Evolutionary conservation across 495 filamentous ascomycete genomes (phyloP).

Genomic region (Baudoinia panamericana): DNA sequence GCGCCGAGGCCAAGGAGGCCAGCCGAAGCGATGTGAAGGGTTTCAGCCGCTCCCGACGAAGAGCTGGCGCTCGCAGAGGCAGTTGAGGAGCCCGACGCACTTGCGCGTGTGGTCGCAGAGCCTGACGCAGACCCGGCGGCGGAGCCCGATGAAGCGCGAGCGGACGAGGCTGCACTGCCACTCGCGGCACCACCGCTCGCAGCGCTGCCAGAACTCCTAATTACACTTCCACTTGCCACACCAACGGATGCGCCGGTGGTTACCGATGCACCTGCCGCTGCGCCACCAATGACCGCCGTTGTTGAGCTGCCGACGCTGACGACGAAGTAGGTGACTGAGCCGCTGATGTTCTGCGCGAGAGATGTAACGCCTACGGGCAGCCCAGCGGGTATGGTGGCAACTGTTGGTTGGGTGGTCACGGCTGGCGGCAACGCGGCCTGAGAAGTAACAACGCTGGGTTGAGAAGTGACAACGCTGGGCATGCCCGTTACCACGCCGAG

Average conservation of each 20-base stretch:
- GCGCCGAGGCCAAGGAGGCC: conserved; percentile 19
- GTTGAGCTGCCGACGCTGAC: conserved; percentile 20
- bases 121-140: conserved; percentile 7
- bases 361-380: conserved; percentile 25
- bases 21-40: conserved; percentile 15
- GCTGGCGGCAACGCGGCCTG: no score
- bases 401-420: conserved; percentile 32
- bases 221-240: background rate
- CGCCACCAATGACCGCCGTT: conserved; percentile 21
- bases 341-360: conserved; percentile 14
- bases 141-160: background rate
- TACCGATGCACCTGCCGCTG: background rate
- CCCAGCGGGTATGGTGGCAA: conserved; percentile 40
- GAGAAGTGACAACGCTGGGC: conserved; percentile 29
- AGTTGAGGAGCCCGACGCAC: background rate
- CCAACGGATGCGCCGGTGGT: background rate
- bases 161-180: conserved; percentile 3
- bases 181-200: background rate
- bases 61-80: background rate
- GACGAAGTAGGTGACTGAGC: conserved; percentile 15
- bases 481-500: conserved; percentile 42
- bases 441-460: conserved; percentile 33
- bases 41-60: conserved; percentile 5
- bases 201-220: background rate
- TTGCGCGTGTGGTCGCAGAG: background rate